Percentiles rank a stretch among this genome's conserved stretches.
These are phyloP conservation scores for Aureobasidium sp. DNA, from an alignment of 2,329 filamentous ascomycete genomes.

Conservation along the genomic window DNA sequence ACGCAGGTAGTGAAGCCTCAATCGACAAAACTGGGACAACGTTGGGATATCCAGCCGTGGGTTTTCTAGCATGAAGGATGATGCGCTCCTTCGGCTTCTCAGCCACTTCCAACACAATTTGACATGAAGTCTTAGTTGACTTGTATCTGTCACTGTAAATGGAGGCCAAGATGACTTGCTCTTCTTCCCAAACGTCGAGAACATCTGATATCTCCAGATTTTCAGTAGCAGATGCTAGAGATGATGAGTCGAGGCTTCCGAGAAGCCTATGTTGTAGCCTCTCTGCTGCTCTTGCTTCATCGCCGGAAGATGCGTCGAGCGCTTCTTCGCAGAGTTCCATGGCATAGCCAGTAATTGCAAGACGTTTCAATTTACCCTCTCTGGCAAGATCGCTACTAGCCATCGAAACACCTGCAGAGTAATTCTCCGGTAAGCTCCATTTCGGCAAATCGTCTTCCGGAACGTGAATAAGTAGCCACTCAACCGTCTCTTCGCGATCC, in stretches of 20 bases:
- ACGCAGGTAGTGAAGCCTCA: slow-evolving; percentile 66
- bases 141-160: slow-evolving; percentile 73
- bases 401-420: slow-evolving; percentile 82
- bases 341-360: slow-evolving; percentile 79
- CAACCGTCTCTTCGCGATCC: slow-evolving; percentile 83
- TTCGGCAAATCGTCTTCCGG: slow-evolving; percentile 92
- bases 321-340: slow-evolving; percentile 73
- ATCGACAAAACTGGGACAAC: slow-evolving; percentile 63
- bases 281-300: slow-evolving; percentile 73
- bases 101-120: slow-evolving; percentile 57
- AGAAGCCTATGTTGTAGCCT: slow-evolving; percentile 66
- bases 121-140: slow-evolving; percentile 48
- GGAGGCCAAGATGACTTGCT: slow-evolving; percentile 73
- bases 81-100: slow-evolving; percentile 38
- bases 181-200: slow-evolving; percentile 69
- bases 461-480: slow-evolving; percentile 95
- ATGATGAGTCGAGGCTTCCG: slow-evolving; percentile 23
- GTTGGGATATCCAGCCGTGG: slow-evolving; percentile 63
- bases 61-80: slow-evolving; percentile 60
- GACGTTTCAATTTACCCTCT: slow-evolving; percentile 74
- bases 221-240: slow-evolving; percentile 24
- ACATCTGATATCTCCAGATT: slow-evolving; percentile 33
- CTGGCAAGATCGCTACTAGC: slow-evolving; percentile 72
- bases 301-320: slow-evolving; percentile 60
- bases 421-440: slow-evolving; percentile 88